Evolutionary conservation across 129 eudicot species (phyloP), one percentile per base, ranked within the genome.

Genomic region (Lactuca sativa): DNA sequence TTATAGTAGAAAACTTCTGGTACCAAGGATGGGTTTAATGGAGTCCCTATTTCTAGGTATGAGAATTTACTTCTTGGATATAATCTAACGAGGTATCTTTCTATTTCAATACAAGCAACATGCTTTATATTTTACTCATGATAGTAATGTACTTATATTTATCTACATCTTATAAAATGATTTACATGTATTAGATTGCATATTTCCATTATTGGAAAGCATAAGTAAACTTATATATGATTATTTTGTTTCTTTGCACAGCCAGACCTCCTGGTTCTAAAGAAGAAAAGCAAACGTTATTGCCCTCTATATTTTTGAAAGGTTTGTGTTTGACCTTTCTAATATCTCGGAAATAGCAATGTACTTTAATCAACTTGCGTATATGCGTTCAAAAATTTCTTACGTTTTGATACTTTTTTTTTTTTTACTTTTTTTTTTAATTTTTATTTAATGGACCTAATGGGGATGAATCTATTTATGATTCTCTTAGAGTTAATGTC

Each of bases 1-100:
- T 59, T 72, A 54, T 75, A 92, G 98, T 78, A 89, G 72, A 89
- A 84, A 70, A 83, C 95, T 70, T 88, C 95, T 47, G 88, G 78
- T 77, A 30, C 62, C 65, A 86, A 59, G 78, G 76, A 66, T 79
- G 96, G 96, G 60, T 92, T 92, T 49, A 92, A 92, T 75, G 98
- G 98, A 72, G 96, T 92, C 61, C 98, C 98, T 56, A 82, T 92
- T 79, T 92, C 66, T 96, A 92, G 98, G 96, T 92, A 79, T 76
- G 77, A 34, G 49, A 64, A 61, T 5, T 41, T 48, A 16, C 30
- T 65, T 68, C 5, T 63, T 37, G 4, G 18, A 12, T 62, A 51
- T 71, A 13, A 66, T 48, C 32, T 21, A 17, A 43, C 12, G 67
- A 36, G 15, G 5, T 21, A 43, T 69, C 38, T 9, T 3, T 69